Evolutionary conservation across 2,329 filamentous ascomycete genomes (phyloP).

Genomic region (Scedosporium aurantiacum): DNA sequence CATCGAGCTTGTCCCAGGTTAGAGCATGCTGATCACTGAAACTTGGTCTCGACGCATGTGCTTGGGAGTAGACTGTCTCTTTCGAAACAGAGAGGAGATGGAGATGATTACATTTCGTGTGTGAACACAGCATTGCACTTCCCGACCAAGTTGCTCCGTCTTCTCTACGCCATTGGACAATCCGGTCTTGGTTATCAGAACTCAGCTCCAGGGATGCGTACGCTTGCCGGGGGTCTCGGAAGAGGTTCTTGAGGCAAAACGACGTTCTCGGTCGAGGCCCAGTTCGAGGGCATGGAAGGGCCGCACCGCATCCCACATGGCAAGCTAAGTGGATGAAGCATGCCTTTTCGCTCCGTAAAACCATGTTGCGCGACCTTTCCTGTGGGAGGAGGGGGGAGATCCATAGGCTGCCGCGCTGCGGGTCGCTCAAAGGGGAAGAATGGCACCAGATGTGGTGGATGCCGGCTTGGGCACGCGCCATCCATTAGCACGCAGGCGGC

Average conservation of each 20-base stretch:
- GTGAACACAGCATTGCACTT: neutral
- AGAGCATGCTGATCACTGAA: neutral
- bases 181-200: neutral
- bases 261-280: neutral
- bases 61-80: no score
- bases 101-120: neutral
- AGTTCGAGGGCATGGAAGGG: neutral
- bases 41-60: neutral
- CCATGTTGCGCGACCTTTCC: neutral
- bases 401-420: neutral
- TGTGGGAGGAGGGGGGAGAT: neutral
- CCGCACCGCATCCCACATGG: conserved; percentile 3
- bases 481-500: neutral
- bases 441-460: neutral
- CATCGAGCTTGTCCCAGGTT: neutral
- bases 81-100: neutral
- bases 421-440: conserved; percentile 1
- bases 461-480: neutral
- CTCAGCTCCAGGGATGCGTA: neutral
- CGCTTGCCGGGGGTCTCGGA: neutral
- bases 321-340: neutral
- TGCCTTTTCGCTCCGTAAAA: neutral
- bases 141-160: neutral
- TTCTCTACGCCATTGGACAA: neutral
- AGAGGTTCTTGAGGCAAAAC: neutral